phyloP scores from a whole-genome alignment of 129 eudicot species.

The Saussurea involucrata region DNA sequence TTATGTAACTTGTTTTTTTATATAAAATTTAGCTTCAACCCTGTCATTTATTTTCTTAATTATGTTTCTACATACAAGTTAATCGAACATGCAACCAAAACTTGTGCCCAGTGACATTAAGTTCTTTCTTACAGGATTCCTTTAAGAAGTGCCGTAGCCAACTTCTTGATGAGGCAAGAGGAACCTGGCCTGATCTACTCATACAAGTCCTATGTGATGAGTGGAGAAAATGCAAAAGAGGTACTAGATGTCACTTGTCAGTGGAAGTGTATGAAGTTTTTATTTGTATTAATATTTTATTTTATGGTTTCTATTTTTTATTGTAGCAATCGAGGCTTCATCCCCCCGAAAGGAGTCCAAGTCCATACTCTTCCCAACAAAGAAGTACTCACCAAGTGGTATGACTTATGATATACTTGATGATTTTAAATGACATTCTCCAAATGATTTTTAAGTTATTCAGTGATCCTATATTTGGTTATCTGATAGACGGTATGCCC shows the following conservation, averaged over 20 bases:
- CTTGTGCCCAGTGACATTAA: neutral
- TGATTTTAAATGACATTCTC: neutral
- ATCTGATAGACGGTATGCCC: constrained; percentile 42
- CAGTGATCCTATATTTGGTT: constrained; percentile 6
- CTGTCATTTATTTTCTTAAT: neutral
- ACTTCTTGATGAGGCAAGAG: constrained; percentile 62
- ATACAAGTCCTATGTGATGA: constrained; percentile 71
- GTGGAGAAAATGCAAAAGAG: constrained; percentile 97
- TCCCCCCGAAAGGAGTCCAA: constrained; percentile 82
- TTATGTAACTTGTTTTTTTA: neutral
- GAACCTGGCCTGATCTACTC: constrained; percentile 82
- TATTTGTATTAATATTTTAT: neutral
- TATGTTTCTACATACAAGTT: neutral
- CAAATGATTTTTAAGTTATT: neutral
- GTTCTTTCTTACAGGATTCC: constrained; percentile 50
- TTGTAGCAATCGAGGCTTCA: constrained; percentile 84
- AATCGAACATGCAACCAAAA: neutral
- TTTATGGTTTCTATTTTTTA: neutral
- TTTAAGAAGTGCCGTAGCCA: constrained; percentile 40
- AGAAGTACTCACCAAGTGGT: constrained; percentile 50
- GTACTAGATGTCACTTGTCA: constrained; percentile 28
- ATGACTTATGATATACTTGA: constrained; percentile 13
- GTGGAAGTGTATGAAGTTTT: neutral
- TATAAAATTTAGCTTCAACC: neutral
- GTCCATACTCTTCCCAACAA: constrained; percentile 53